Base-by-base conservation (phyloP, 768 basidiomycete species). In the Agrocybe praecox region DNA sequence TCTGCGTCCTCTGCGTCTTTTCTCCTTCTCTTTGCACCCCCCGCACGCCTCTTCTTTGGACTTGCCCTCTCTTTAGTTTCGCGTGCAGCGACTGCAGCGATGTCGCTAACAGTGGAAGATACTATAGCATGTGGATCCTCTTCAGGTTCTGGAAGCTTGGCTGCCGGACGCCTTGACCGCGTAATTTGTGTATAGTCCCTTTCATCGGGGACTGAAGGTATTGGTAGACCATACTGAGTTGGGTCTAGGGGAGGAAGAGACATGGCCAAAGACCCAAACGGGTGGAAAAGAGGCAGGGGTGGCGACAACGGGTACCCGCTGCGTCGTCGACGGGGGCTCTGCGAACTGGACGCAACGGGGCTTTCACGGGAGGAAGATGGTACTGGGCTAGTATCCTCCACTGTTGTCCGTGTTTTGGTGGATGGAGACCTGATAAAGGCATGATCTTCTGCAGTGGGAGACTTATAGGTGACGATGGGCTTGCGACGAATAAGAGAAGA, bases 211-310 rank as follows among this genome's bases (percentile, higher is more conserved):
- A 75, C 73, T 60, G 78, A 59, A 34, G 77, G 78, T 49, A 76
- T 71, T 45, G 83, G 82, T 50, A 87, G 75, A 52, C 87, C 87
- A 65, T 85, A 81, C 29, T 69, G 64, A 17, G 75, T 70, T 8
- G 87, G 82, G 66, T 87, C 83, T 47, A 89, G 78, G 53, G 82
- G 82, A 3, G 87, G 87, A 53, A 88, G 78, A 7, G 88, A 88
- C 64, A 82, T 76, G 36, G 88, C 87, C 36, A 89, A 75, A 10
- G 70, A 67, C 2, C 87, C 87, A 29, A 84, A 72, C 23, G 88
- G 88, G 65, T 89, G 88, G 64, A 89, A 89, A 45, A 90, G 70
- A 19, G 88, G 86, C 36, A 89, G 75, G 23, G 79, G 74, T 5
- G 79, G 74, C 8, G 62, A 56, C 29, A 52, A 46, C 19, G 61